Evolutionary conservation across 208 protist species (phyloP).

Genomic region (Wallacemonas sp.): DNA sequence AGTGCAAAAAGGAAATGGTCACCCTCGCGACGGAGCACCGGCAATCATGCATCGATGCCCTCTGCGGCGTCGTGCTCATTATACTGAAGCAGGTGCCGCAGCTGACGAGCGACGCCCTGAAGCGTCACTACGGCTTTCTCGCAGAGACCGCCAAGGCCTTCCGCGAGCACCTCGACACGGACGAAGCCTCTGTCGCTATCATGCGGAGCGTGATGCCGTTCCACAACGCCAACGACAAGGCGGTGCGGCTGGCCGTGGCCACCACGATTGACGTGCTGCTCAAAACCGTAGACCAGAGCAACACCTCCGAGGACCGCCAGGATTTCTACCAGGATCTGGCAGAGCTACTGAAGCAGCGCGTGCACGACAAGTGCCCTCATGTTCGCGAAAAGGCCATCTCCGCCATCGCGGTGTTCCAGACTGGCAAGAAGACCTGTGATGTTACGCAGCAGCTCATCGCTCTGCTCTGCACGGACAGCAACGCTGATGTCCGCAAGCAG

Average conservation of each 20-base stretch:
- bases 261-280: conserved; percentile 69
- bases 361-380: conserved; percentile 73
- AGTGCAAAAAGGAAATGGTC: conserved; percentile 61
- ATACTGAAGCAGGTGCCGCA: conserved; percentile 72
- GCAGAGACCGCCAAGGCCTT: conserved; percentile 61
- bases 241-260: conserved; percentile 79
- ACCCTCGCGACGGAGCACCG: conserved; percentile 18
- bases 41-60: conserved; percentile 21
- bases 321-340: conserved; percentile 81
- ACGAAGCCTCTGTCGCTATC: conserved; percentile 64
- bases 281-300: conserved; percentile 73
- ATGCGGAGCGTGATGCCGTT: conserved; percentile 53
- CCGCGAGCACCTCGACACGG: conserved; percentile 50
- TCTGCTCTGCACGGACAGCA: conserved; percentile 75
- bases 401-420: conserved; percentile 76
- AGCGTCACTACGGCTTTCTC: conserved; percentile 81
- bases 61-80: conserved; percentile 64
- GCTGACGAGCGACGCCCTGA: conserved; percentile 70
- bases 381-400: conserved; percentile 74
- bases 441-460: conserved; percentile 86
- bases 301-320: conserved; percentile 78
- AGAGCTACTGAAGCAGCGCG: conserved; percentile 77
- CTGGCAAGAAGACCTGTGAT: conserved; percentile 81
- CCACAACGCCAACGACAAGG: conserved; percentile 86
- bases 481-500: conserved; percentile 79